Conservation (phyloP, 1,284 basidiomycete species). For the Rhodotorula sp. region DNA sequence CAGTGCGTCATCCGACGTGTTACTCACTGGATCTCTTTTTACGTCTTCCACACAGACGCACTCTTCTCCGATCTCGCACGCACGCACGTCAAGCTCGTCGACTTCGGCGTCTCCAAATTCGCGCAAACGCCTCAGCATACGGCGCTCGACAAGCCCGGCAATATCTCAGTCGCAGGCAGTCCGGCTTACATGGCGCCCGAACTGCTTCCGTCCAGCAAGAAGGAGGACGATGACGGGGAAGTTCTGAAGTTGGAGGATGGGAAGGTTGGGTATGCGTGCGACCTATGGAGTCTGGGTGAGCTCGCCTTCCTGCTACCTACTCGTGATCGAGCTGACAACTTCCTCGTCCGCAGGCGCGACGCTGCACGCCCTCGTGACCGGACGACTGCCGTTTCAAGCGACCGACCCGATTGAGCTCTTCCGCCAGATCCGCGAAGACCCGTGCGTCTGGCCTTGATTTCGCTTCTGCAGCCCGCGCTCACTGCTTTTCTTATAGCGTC, state of each 20-base stretch:
- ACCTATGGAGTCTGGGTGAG: slow-evolving; percentile 58
- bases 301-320: background rate
- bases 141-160: background rate
- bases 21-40: background rate
- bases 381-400: slow-evolving; percentile 56
- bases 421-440: slow-evolving; percentile 53
- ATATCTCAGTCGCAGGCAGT: slow-evolving; percentile 51
- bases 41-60: slow-evolving; percentile 51
- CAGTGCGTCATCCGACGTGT: slow-evolving; percentile 31
- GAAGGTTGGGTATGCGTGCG: slow-evolving; percentile 54
- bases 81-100: slow-evolving; percentile 54
- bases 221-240: background rate
- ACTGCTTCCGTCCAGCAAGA: slow-evolving; percentile 41
- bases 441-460: slow-evolving; percentile 45
- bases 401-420: slow-evolving; percentile 56
- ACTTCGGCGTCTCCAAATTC: slow-evolving; percentile 61
- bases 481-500: background rate
- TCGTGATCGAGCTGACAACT: background rate
- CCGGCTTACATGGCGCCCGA: slow-evolving; percentile 61
- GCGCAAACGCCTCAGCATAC: slow-evolving; percentile 46
- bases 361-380: slow-evolving; percentile 58
- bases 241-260: slow-evolving; percentile 26
- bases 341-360: slow-evolving; percentile 52
- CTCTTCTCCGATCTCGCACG: slow-evolving; percentile 53
- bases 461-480: background rate